A percentile compares a stretch with the other conserved stretches of the same genome.
Conservation (phyloP, 202 grass and related monocot species). For the Miscanthus sacchariflorus region DNA sequence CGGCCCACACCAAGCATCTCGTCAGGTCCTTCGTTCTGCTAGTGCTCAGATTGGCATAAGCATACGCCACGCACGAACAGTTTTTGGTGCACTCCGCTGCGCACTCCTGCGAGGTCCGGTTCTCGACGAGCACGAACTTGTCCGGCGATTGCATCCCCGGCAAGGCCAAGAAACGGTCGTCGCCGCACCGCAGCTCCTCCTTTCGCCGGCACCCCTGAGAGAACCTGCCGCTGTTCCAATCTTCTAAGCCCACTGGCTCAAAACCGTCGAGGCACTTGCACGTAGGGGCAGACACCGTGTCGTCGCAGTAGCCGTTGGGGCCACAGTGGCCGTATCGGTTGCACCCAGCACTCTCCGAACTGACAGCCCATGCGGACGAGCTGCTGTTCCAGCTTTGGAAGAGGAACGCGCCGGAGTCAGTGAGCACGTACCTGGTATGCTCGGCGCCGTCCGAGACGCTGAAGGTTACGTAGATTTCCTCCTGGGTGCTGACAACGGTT, state of each 20-base stretch:
- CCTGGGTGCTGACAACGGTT: background rate
- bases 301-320: background rate
- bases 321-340: background rate
- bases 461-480: conserved; percentile 25
- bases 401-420: background rate
- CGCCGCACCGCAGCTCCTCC: conserved; percentile 23
- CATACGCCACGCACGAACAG: conserved; percentile 51
- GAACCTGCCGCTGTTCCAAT: conserved; percentile 32
- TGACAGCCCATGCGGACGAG: background rate
- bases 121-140: conserved; percentile 27
- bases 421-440: conserved; percentile 34
- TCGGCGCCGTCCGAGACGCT: conserved; percentile 10
- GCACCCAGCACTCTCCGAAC: too few species aligned
- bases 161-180: conserved; percentile 35
- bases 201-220: conserved; percentile 52
- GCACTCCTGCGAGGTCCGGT: conserved; percentile 23
- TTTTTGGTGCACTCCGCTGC: conserved; percentile 2
- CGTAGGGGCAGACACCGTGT: background rate
- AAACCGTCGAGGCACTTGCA: conserved; percentile 54
- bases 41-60: conserved; percentile 20
- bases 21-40: background rate
- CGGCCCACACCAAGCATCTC: conserved; percentile 57
- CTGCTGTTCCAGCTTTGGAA: background rate
- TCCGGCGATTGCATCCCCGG: conserved; percentile 54
- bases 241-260: background rate